phyloP scores from a whole-genome alignment of 179 eudicot genomes.

The Beta macrorhiza region DNA sequence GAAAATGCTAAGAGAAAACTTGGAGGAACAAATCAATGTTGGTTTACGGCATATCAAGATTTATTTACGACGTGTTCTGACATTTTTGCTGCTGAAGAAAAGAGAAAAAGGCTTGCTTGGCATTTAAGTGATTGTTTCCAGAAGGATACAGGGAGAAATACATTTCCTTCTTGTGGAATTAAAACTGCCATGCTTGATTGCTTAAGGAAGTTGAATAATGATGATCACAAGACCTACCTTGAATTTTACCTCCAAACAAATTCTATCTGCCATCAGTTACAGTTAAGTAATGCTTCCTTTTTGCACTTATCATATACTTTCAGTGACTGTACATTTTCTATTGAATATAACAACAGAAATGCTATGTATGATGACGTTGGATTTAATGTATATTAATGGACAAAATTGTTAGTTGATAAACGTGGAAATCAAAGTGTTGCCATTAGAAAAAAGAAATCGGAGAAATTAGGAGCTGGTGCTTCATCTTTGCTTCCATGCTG shows the following conservation, averaged over 20 bases:
- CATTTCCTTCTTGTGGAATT: conserved; percentile 50
- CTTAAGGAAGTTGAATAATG: conserved; percentile 39
- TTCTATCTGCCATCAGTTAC: conserved; percentile 72
- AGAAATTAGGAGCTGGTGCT: no score
- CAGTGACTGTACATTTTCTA: no score
- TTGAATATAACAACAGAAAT: no score
- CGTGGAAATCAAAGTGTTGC: no score
- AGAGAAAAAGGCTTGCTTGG: conserved; percentile 60
- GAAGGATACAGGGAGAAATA: conserved; percentile 51
- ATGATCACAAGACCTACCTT: conserved; percentile 41
- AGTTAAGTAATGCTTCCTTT: conserved; percentile 35
- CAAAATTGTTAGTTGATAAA: no score
- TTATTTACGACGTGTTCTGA: conserved; percentile 61
- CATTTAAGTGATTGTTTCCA: conserved; percentile 67
- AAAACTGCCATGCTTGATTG: conserved; percentile 54
- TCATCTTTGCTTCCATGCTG: no score
- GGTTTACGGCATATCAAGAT: conserved; percentile 52
- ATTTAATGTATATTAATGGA: no score
- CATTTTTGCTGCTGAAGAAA: conserved; percentile 54
- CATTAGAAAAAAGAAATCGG: no score
- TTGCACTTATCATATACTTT: not conserved
- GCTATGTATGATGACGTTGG: no score
- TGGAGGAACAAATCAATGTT: conserved; percentile 44
- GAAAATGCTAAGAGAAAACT: conserved; percentile 43
- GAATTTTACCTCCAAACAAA: conserved; percentile 64